Conservation (phyloP, 495 filamentous ascomycete genomes). For the Podospora fimiseda region DNA sequence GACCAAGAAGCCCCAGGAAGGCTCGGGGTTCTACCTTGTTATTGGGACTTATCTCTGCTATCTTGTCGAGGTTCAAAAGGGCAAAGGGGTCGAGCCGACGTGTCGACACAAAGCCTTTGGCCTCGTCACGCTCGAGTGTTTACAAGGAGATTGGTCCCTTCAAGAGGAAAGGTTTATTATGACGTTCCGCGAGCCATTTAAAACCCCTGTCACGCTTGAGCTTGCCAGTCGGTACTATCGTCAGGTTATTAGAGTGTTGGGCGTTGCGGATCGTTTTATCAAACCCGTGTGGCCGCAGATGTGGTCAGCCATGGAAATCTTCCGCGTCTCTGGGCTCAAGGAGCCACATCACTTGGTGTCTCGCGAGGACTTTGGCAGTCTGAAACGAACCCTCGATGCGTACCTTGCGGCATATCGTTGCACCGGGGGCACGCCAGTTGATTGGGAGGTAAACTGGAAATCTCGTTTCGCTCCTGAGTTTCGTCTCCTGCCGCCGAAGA, state of each 20-base stretch:
- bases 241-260: slow-evolving; percentile 68
- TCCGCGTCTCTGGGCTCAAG: slow-evolving; percentile 58
- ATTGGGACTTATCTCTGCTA: slow-evolving; percentile 80
- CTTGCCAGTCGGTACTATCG: slow-evolving; percentile 73
- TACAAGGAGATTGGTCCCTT: slow-evolving; percentile 33
- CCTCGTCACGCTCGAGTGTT: slow-evolving; percentile 61
- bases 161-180: slow-evolving; percentile 82
- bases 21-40: slow-evolving; percentile 78
- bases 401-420: slow-evolving; percentile 75
- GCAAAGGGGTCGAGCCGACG: slow-evolving; percentile 45
- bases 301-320: slow-evolving; percentile 59
- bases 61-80: slow-evolving; percentile 56
- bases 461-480: slow-evolving; percentile 80
- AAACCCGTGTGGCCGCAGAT: slow-evolving; percentile 78
- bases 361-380: slow-evolving; percentile 69
- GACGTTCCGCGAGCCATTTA: slow-evolving; percentile 69
- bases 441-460: slow-evolving; percentile 72
- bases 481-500: slow-evolving; percentile 63
- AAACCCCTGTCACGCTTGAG: slow-evolving; percentile 55
- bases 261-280: slow-evolving; percentile 67
- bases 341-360: slow-evolving; percentile 43
- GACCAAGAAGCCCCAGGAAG: slow-evolving; percentile 61
- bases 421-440: slow-evolving; percentile 47
- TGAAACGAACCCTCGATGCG: slow-evolving; percentile 77
- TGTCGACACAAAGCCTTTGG: slow-evolving; percentile 51